A percentile compares a stretch with the other conserved stretches of the same genome.
Conservation (phyloP, 1,284 basidiomycete species). For the Meira miltonrushii region DNA sequence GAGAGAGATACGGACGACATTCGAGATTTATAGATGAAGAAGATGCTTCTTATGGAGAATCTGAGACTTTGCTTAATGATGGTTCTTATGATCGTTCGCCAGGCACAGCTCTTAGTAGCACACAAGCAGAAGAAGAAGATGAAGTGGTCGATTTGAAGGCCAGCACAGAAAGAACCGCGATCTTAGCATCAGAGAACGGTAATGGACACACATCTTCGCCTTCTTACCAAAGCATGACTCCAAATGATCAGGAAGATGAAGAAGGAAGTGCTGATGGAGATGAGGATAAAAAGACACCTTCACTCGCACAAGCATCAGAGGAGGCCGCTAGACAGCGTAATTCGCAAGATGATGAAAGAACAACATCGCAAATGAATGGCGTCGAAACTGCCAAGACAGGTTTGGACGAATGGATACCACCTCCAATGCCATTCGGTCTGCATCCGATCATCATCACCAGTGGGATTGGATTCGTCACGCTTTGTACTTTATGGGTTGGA, state of each 20-base stretch:
- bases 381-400: neutral
- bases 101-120: neutral
- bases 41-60: no score
- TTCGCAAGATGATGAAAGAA: neutral
- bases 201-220: neutral
- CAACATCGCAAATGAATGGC: neutral
- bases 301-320: conserved; percentile 2
- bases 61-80: no score
- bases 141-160: neutral
- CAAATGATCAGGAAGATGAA: conserved; percentile 19
- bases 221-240: conserved; percentile 20
- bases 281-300: neutral
- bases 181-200: conserved; percentile 8
- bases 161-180: conserved; percentile 18
- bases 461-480: conserved; percentile 44
- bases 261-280: neutral
- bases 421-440: conserved; percentile 47
- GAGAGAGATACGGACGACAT: neutral
- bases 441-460: conserved; percentile 50
- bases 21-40: no score
- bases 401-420: conserved; percentile 23
- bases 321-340: neutral
- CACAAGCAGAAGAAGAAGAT: neutral
- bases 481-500: conserved; percentile 39
- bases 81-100: neutral